Conservation (phyloP, 768 basidiomycete genomes). For the Crassisporium funariophilum region DNA sequence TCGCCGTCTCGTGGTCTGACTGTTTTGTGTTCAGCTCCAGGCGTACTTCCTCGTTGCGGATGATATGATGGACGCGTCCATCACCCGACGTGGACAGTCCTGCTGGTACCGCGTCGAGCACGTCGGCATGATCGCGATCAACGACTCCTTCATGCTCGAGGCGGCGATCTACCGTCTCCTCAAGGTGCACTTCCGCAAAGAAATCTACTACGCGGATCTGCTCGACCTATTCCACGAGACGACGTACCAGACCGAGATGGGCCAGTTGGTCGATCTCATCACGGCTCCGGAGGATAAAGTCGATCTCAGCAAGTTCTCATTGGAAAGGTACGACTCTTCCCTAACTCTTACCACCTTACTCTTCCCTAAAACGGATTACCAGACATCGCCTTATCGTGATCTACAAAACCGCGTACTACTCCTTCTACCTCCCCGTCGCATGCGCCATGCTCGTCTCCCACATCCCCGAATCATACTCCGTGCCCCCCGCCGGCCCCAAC, state of each 20-base stretch:
- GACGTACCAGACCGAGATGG: slow-evolving; percentile 92
- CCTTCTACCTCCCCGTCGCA: slow-evolving; percentile 98
- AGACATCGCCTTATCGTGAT: slow-evolving; percentile 92
- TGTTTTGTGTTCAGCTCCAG: slow-evolving; percentile 68
- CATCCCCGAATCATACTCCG: slow-evolving; percentile 52
- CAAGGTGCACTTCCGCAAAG: slow-evolving; percentile 80
- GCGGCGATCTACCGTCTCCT: slow-evolving; percentile 90
- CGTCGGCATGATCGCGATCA: slow-evolving; percentile 88
- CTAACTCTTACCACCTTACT: not conserved
- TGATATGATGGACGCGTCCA: slow-evolving; percentile 96
- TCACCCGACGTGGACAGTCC: slow-evolving; percentile 92
- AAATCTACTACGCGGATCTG: slow-evolving; percentile 85
- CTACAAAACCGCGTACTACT: slow-evolving; percentile 98
- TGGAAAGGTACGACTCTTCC: slow-evolving; percentile 61
- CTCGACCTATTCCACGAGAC: slow-evolving; percentile 92
- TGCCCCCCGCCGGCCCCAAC: slow-evolving; percentile 21
- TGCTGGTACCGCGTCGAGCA: slow-evolving; percentile 81
- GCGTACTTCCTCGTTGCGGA: slow-evolving; percentile 96
- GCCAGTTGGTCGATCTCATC: slow-evolving; percentile 94
- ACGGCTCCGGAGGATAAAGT: slow-evolving; percentile 91
- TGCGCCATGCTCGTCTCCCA: slow-evolving; percentile 83
- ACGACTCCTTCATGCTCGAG: slow-evolving; percentile 96
- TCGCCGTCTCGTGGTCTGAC: not conserved
- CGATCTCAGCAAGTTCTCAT: slow-evolving; percentile 85
- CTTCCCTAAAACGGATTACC: slow-evolving; percentile 5